Base-by-base conservation (phyloP, 2,329 filamentous ascomycete species). In the Fusarium equiseti region DNA sequence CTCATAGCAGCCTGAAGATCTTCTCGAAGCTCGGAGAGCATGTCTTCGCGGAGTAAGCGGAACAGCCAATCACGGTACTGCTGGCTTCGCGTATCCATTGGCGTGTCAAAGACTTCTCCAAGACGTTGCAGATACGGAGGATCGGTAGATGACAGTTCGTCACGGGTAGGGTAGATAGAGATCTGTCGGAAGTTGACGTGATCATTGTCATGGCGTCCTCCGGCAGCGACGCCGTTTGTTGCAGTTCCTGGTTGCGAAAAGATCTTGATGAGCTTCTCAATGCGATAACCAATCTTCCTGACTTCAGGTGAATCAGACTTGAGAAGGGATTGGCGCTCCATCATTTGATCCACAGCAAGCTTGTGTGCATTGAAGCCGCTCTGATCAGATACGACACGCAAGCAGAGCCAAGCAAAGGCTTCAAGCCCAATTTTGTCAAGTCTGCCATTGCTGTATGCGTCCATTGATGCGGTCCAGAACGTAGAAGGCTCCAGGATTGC, bases 131-230 rank as follows among this genome's bases (percentile, higher is more conserved):
- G 88, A 75, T 88, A 93, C 0, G 87, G 84, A 26, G 77, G 74
- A 5, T 85, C 82, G 0, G 75, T 82, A 0, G 85, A 90, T 0
- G 82, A 62, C 3, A 94, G 82, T 73, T 94, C 92, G 52, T 91
- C 88, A 0, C 84, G 77, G 0, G 91, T 94, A 0, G 92, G 92
- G 50, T 88, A 85, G 16, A 94, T 89, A 4, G 85, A 79, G 35
- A 93, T 88, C 0, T 88, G 63, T 1, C 87, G 83, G 70, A 90
- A 90, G 68, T 92, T 84, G 2, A 73, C 80, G 73, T 86, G 87
- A 71, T 94, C 92, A 57, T 95, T 95, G 77, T 94, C 90, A 68
- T 95, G 91, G 0, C 92, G 85, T 1, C 91, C 91, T 0, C 92
- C 92, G 1, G 90, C 85, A 3, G 73, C 74, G 32, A 76, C 44